phyloP scores from a whole-genome alignment of 306 rosid species.

The Canavalia gladiata region DNA sequence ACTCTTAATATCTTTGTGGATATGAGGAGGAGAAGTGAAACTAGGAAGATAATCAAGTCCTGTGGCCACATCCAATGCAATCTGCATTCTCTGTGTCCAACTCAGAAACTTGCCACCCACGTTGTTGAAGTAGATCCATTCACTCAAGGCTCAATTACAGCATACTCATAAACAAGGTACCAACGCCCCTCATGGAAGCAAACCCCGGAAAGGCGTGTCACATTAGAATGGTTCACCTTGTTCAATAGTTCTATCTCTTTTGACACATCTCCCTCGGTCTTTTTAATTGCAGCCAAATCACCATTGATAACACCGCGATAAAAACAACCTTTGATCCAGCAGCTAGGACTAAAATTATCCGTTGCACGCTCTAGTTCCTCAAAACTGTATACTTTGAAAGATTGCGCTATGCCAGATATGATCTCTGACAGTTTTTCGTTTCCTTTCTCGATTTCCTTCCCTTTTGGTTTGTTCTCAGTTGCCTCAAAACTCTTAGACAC shows the following conservation, averaged over 20 bases:
- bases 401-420: conserved; percentile 66
- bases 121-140: conserved; percentile 62
- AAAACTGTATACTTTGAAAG: conserved; percentile 69
- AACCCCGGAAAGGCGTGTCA: conserved; percentile 80
- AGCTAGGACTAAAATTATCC: conserved; percentile 63
- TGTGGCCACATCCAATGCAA: conserved; percentile 80
- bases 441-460: conserved; percentile 47
- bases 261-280: conserved; percentile 72
- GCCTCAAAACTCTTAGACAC: conserved; percentile 53
- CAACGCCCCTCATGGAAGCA: conserved; percentile 77
- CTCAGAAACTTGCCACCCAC: conserved; percentile 56
- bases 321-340: conserved; percentile 69
- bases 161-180: conserved; percentile 87
- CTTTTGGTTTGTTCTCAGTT: conserved; percentile 46
- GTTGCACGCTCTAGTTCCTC: conserved; percentile 78
- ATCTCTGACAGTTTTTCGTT: conserved; percentile 57
- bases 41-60: conserved; percentile 88
- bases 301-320: conserved; percentile 66
- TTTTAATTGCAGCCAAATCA: conserved; percentile 75
- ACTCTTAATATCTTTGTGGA: conserved; percentile 83
- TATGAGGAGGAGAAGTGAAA: conserved; percentile 72
- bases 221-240: conserved; percentile 81
- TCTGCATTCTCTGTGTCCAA: conserved; percentile 79
- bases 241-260: conserved; percentile 71
- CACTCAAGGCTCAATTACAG: conserved; percentile 78